Evolutionary conservation across 257 asterid genomes (phyloP).

Genomic region (Penstemon newberryi): DNA sequence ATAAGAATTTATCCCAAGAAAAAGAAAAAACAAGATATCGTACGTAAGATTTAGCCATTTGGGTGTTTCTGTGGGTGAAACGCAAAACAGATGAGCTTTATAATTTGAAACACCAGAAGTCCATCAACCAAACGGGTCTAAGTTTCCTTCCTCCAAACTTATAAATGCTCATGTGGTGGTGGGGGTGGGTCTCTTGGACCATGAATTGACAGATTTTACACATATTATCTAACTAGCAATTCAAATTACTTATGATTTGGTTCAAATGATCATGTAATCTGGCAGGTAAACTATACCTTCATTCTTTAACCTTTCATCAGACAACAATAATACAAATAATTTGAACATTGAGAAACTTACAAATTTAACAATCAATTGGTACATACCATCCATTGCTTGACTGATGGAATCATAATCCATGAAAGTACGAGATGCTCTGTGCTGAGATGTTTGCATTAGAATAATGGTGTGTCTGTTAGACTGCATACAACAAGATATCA

Average conservation of each 20-base stretch:
- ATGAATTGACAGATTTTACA: neutral
- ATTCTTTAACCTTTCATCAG: neutral
- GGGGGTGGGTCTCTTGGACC: too few species aligned
- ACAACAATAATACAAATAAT: neutral
- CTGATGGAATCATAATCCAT: conserved; percentile 83
- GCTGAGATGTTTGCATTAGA: conserved; percentile 84
- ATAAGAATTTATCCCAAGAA: too few species aligned
- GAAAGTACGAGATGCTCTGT: conserved; percentile 87
- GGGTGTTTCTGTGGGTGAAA: too few species aligned
- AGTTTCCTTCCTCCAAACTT: too few species aligned
- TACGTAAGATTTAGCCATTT: too few species aligned
- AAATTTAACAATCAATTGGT: neutral
- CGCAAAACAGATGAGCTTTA: too few species aligned
- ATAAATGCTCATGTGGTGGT: too few species aligned
- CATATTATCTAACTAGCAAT: neutral
- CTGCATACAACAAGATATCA: conserved; percentile 46
- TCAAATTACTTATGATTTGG: neutral
- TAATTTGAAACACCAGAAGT: too few species aligned
- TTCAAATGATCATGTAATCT: neutral
- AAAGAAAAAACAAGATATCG: too few species aligned
- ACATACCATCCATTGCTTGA: conserved; percentile 93
- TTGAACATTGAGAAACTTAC: neutral
- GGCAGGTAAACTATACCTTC: neutral
- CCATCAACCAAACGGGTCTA: too few species aligned
- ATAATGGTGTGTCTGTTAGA: conserved; percentile 84